Conservation (phyloP, 2,329 filamentous ascomycete genomes). For the Orbilia oligospora region DNA sequence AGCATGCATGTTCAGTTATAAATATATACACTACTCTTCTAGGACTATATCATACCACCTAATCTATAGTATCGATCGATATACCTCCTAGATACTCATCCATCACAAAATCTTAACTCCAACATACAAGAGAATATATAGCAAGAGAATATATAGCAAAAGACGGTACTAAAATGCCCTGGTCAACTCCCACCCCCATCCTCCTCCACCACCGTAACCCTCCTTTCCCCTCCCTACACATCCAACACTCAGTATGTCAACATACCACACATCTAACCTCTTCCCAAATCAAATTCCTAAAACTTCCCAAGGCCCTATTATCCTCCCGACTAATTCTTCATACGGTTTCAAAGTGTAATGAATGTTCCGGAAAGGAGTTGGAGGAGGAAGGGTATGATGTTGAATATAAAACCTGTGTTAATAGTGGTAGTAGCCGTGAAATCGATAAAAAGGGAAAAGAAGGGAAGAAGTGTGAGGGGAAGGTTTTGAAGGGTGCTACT, state of each 20-base stretch:
- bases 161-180: constrained; percentile 15
- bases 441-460: background rate
- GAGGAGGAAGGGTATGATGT: constrained; percentile 6
- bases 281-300: constrained; percentile 9
- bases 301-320: constrained; percentile 2
- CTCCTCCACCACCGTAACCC: constrained; percentile 47
- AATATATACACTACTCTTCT: no score
- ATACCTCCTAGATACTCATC: no score
- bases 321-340: constrained; percentile 31
- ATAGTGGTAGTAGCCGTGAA: no score
- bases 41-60: no score
- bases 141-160: no score
- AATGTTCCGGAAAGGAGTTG: constrained; percentile 16
- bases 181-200: background rate
- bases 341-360: constrained; percentile 9
- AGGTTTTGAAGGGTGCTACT: constrained; percentile 15
- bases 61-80: no score
- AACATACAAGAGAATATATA: no score
- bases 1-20: no score
- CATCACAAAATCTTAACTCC: no score
- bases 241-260: constrained; percentile 44
- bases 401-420: constrained; percentile 26
- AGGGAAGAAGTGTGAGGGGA: constrained; percentile 4
- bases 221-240: constrained; percentile 3
- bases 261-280: constrained; percentile 8